phyloP scores from a whole-genome alignment of 331 rosid genomes.

The Spiraea crenata region DNA sequence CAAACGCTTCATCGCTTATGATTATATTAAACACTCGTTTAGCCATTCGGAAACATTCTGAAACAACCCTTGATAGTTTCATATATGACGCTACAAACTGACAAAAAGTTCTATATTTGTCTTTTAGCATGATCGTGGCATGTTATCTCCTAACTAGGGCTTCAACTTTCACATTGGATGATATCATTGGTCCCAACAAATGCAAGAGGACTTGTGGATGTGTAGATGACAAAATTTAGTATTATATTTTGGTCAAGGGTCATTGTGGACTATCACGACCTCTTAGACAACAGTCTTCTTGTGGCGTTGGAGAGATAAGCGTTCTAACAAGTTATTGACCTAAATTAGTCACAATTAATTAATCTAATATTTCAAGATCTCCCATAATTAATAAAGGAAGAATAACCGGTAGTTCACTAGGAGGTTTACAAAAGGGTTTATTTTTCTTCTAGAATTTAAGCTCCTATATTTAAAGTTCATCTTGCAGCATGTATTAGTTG shows the following conservation, averaged over 20 bases:
- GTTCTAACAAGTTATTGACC: constrained; percentile 3
- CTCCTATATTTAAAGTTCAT: background rate
- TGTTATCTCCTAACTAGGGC: background rate
- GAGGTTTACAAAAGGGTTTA: background rate
- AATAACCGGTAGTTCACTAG: constrained; percentile 29
- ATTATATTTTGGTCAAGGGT: constrained; percentile 25
- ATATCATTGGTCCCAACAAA: constrained; percentile 4
- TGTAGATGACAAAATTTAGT: constrained; percentile 10
- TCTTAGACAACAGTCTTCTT: constrained; percentile 18
- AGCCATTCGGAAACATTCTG: too few species aligned
- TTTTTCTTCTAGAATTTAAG: background rate
- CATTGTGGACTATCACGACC: constrained; percentile 27
- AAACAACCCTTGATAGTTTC: background rate
- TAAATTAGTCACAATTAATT: background rate
- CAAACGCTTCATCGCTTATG: too few species aligned
- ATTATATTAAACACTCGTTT: too few species aligned
- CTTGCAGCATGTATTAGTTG: constrained; percentile 29
- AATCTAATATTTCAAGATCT: constrained; percentile 30
- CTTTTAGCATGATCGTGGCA: background rate
- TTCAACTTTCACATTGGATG: background rate
- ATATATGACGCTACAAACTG: too few species aligned
- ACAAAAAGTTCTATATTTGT: background rate
- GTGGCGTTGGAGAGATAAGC: background rate
- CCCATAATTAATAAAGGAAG: constrained; percentile 21
- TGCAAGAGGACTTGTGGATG: constrained; percentile 12